A percentile compares a stretch with the other conserved stretches of the same genome.
Conservation (phyloP, 306 rosid species). For the Mimosa bimucronata region DNA sequence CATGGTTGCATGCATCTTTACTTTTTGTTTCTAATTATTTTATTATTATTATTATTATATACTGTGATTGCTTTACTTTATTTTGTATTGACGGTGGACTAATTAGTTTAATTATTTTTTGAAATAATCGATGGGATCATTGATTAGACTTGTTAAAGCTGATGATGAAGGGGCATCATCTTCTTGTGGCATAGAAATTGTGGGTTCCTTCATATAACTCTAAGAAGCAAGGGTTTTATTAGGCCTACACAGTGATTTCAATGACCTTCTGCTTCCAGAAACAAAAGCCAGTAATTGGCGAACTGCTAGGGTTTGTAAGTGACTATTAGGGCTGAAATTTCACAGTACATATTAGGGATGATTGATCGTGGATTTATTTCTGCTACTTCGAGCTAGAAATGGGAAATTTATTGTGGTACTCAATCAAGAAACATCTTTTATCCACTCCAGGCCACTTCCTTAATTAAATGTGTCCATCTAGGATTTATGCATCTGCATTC, state of each 20-base stretch:
- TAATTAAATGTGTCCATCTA: constrained; percentile 2
- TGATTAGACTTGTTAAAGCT: constrained; percentile 40
- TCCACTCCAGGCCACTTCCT: background rate
- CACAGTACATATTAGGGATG: background rate
- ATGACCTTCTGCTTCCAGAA: background rate
- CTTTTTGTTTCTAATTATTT: constrained; percentile 32
- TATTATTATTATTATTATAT: constrained; percentile 21
- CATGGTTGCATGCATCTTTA: constrained; percentile 37
- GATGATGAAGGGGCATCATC: constrained; percentile 19
- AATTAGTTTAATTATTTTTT: constrained; percentile 34
- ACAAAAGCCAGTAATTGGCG: background rate
- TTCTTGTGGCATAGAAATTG: constrained; percentile 4
- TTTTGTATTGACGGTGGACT: constrained; percentile 10
- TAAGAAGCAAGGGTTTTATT: background rate
- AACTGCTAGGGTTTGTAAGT: constrained; percentile 44
- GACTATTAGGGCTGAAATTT: background rate
- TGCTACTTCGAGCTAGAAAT: background rate
- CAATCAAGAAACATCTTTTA: background rate
- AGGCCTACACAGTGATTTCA: background rate
- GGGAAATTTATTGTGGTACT: background rate
- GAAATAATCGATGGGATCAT: constrained; percentile 48
- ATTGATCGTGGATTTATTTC: background rate
- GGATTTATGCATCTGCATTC: background rate
- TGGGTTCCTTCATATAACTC: constrained; percentile 15
- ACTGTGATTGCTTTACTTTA: constrained; percentile 1